Evolutionary conservation across 192 early-diverging fungal genomes (phyloP), one percentile per base, ranked within the genome.

Genomic region (Gigaspora rosea): DNA sequence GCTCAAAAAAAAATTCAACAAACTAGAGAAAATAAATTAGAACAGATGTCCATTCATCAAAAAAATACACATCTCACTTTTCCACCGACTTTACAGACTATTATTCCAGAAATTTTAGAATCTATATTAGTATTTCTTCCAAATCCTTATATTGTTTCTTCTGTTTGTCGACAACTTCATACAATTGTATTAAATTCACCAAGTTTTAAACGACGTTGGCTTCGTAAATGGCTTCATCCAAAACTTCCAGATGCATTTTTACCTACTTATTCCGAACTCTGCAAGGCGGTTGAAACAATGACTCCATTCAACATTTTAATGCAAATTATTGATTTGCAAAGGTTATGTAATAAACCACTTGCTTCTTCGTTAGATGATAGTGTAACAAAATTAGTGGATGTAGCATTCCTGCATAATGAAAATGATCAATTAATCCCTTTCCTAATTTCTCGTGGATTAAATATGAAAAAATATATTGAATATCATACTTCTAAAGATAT

Each of bases 151-250:
- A 48, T 22, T 16, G 47, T 75, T 51, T 32, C 73, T 8, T 13
- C 48, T 35, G 73, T 75, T 3, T 75, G 73, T 65, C 33, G 27
- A 61, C 20, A 61, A 52, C 65, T 75, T 64, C 59, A 51, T 64
- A 46, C 18, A 35, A 75, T 75, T 1, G 73, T 75, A 4, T 35
- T 32, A 15, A 61, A 22, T 8, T 76, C 62, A n/a, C 8, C 54
- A 56, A 66, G 48, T 56, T 76, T 76, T 67, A 76, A 76, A 54
- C 50, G 75, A 36, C 35, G 75, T n/a, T 76, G 75, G 75, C 62
- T 76, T 67, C 27, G 75, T 10, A 4, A 47, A 49, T 76, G 75
- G 75, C 64, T 76, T 35, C 22, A 76, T 67, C 75, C 75, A 67
- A 57, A 67, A 51, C 41, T 76, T n/a, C 75, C 75, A 4, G 52